Evolutionary conservation across 176 grass and related monocot genomes (phyloP).

Genomic region (Zoysia japonica): DNA sequence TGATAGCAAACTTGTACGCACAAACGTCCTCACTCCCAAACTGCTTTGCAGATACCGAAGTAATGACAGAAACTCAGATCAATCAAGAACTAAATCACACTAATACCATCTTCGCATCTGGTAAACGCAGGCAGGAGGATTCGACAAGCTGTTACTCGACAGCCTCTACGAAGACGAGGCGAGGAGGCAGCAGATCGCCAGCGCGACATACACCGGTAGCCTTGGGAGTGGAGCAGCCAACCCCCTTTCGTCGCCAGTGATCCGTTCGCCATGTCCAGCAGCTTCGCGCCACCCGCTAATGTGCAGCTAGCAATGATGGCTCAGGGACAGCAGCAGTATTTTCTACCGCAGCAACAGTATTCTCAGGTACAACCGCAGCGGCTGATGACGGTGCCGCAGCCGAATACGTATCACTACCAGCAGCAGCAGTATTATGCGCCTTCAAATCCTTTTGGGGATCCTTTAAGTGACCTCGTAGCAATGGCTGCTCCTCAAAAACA

Average conservation of each 20-base stretch:
- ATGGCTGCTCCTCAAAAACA: slow-evolving; percentile 41
- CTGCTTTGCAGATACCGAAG: not conserved
- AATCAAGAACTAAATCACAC: not conserved
- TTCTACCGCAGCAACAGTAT: slow-evolving; percentile 38
- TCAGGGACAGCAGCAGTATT: slow-evolving; percentile 54
- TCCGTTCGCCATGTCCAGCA: slow-evolving; percentile 65
- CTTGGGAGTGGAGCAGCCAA: slow-evolving; percentile 47
- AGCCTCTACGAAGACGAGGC: slow-evolving; percentile 87
- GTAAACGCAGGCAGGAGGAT: slow-evolving; percentile 73
- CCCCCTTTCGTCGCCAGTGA: slow-evolving; percentile 57
- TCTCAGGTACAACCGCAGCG: slow-evolving; percentile 43
- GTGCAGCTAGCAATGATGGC: slow-evolving; percentile 69
- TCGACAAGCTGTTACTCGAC: slow-evolving; percentile 84
- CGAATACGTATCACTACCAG: slow-evolving; percentile 29
- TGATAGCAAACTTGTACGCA: slow-evolving; percentile 64
- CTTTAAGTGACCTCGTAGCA: slow-evolving; percentile 49
- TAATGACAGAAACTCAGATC: not conserved
- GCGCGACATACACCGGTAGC: slow-evolving; percentile 47
- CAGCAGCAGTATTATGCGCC: slow-evolving; percentile 28
- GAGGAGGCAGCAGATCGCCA: slow-evolving; percentile 71
- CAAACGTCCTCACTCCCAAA: slow-evolving; percentile 11
- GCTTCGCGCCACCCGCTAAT: slow-evolving; percentile 56
- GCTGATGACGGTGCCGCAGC: not conserved
- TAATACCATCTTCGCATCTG: slow-evolving; percentile 20
- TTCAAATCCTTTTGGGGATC: slow-evolving; percentile 74